Percentiles rank a stretch among this genome's conserved stretches.
Evolutionary conservation across 2,329 filamentous ascomycete species (phyloP).

Genomic region (Colletotrichum sp.): DNA sequence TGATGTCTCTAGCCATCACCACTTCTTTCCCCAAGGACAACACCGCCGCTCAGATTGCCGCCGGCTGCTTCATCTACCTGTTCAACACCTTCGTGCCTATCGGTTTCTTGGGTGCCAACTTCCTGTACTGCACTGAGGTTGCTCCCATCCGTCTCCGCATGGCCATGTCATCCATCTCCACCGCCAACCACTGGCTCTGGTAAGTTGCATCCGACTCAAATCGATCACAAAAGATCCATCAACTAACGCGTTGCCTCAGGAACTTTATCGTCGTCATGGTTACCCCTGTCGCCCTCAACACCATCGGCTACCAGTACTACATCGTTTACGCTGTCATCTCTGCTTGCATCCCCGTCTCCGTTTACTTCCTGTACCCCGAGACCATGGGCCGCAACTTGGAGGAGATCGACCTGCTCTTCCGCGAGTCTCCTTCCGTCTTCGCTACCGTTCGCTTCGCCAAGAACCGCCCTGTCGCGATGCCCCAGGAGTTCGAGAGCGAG

Average conservation of each 20-base stretch:
- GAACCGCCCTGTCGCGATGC: constrained; percentile 34
- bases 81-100: constrained; percentile 67
- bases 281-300: constrained; percentile 51
- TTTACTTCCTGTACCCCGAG: constrained; percentile 52
- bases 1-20: constrained; percentile 57
- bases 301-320: constrained; percentile 57
- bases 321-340: constrained; percentile 54
- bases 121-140: constrained; percentile 64
- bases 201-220: not conserved
- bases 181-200: constrained; percentile 58
- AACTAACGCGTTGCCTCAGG: constrained; percentile 17
- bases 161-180: constrained; percentile 61
- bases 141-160: constrained; percentile 57
- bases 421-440: constrained; percentile 40
- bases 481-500: constrained; percentile 30
- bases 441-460: constrained; percentile 41
- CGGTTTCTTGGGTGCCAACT: constrained; percentile 64
- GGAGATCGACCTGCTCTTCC: constrained; percentile 49
- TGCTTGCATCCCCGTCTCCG: constrained; percentile 46
- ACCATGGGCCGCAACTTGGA: constrained; percentile 57
- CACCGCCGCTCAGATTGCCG: constrained; percentile 52
- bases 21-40: constrained; percentile 53
- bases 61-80: constrained; percentile 61
- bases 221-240: not conserved
- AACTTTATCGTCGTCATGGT: constrained; percentile 51